These are phyloP conservation scores for Oropetium thomaeum DNA, from an alignment of 176 grass and related monocot species.

Conservation along the genomic window DNA sequence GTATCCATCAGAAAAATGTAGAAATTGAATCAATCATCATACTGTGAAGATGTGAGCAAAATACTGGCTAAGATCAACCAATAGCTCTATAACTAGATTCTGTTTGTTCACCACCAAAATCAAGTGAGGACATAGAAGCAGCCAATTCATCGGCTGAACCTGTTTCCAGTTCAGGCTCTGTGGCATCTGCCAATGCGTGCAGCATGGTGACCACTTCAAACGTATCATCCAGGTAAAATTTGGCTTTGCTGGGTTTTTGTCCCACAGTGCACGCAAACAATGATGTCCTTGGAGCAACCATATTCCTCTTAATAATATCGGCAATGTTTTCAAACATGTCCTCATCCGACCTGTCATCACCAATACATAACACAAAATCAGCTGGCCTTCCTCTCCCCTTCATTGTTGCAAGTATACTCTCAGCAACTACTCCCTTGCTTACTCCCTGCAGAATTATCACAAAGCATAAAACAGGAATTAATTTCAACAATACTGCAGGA, in stretches of 20 bases:
- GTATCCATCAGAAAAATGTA: slow-evolving; percentile 40
- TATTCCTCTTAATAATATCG: slow-evolving; percentile 48
- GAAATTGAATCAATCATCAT: slow-evolving; percentile 42
- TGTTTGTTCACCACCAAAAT: slow-evolving; percentile 34
- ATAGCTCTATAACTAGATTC: slow-evolving; percentile 31
- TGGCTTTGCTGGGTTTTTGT: slow-evolving; percentile 98
- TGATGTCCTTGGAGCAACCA: slow-evolving; percentile 57
- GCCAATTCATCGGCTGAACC: slow-evolving; percentile 23
- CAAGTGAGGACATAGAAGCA: slow-evolving; percentile 20
- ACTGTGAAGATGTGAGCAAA: slow-evolving; percentile 23
- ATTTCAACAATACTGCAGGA: not conserved
- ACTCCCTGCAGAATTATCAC: slow-evolving; percentile 58
- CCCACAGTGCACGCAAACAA: slow-evolving; percentile 92
- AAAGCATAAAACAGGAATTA: slow-evolving; percentile 13
- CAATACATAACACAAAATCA: slow-evolving; percentile 83
- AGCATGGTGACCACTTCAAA: slow-evolving; percentile 87
- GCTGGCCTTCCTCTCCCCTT: slow-evolving; percentile 62
- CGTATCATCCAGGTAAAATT: slow-evolving; percentile 96
- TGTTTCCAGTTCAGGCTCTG: slow-evolving; percentile 32
- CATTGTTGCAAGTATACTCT: slow-evolving; percentile 82
- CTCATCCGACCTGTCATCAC: slow-evolving; percentile 89
- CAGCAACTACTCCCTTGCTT: slow-evolving; percentile 81
- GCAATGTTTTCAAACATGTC: slow-evolving; percentile 96
- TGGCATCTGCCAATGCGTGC: slow-evolving; percentile 57
- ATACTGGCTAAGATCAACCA: slow-evolving; percentile 33